Base-by-base conservation (phyloP, 1,284 basidiomycete species). In the Acaromyces ingoldii region DNA sequence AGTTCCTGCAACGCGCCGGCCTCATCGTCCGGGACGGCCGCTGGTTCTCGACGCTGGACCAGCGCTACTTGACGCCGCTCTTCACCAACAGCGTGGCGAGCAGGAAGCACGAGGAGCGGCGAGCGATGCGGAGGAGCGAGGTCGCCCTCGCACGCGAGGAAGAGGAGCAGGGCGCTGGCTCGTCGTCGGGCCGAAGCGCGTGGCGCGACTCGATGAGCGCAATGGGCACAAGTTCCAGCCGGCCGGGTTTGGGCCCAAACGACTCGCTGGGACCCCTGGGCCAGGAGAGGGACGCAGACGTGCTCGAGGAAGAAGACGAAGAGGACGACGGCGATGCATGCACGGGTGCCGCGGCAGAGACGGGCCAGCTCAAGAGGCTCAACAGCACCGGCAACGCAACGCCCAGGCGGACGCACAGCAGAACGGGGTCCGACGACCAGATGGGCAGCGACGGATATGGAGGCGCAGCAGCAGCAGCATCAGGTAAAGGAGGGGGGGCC, bases 21-120 rank as follows among this genome's bases (percentile, higher is more conserved):
- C 45, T 75, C 7, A 73, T 75, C 41, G 63, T 75, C 77, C 74
- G 79, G 17, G 81, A 83, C 57, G 81, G 81, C 5, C 89, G 91
- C 76, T 97, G 93, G 92, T 98, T 98, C 83, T 91, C 91, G 63
- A 82, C 86, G 28, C 79, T 98, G 40, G 93, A 98, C 77, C 91
- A 98, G 77, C 82, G 91, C 55, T 98, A 96, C 75, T 80, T 98
- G 15, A 77, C 97, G 2, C 95, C 93, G 13, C 79, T 96, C 36
- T 98, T 98, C 78, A 91, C 88, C 53, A 97, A 97, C 53, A 64
- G 77, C 26, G 78, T 78, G 0, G 77, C 78, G 1, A 75, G 65
- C 13, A 65, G 78, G 24, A 74, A 76, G 57, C 74, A 77, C 49
- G 74, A 76, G 26, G 68, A 74, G 52, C 67, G 72, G 3, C 49